These are phyloP conservation scores for Durio zibethinus DNA, from an alignment of 345 rosid genomes.

Conservation along the genomic window DNA sequence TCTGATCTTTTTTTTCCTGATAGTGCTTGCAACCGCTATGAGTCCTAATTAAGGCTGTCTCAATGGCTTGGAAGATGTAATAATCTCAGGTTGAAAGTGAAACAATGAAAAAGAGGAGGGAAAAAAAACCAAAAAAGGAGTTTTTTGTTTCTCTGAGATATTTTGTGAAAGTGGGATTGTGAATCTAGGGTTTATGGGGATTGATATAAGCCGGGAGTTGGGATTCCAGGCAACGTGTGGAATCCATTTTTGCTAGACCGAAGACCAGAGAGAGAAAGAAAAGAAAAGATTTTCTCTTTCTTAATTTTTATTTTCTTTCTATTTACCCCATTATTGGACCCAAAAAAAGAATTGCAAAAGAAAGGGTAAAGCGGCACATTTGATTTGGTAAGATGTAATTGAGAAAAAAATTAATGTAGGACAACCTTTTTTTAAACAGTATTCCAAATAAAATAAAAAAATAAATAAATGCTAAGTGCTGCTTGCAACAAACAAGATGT, in stretches of 20 bases:
- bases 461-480: too few species aligned
- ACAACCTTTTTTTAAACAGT: too few species aligned
- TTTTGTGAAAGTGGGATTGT: background rate
- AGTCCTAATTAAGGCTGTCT: conserved; percentile 5
- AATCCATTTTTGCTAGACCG: conserved; percentile 20
- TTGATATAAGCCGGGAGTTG: background rate
- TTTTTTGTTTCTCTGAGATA: background rate
- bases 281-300: background rate
- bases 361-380: too few species aligned
- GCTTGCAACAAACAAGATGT: too few species aligned
- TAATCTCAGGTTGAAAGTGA: background rate
- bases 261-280: background rate
- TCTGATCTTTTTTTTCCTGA: background rate
- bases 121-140: too few species aligned
- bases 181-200: conserved; percentile 37
- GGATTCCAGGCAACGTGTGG: conserved; percentile 21
- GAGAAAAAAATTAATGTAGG: too few species aligned
- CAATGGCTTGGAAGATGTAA: background rate
- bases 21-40: background rate
- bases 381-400: too few species aligned
- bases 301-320: background rate
- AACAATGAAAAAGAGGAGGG: background rate
- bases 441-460: too few species aligned
- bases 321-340: background rate
- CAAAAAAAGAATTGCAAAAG: background rate